A percentile compares a stretch with the other conserved stretches of the same genome.
Conservation (phyloP, 1,139 yeast species). For the Zygoascus meyerae region DNA sequence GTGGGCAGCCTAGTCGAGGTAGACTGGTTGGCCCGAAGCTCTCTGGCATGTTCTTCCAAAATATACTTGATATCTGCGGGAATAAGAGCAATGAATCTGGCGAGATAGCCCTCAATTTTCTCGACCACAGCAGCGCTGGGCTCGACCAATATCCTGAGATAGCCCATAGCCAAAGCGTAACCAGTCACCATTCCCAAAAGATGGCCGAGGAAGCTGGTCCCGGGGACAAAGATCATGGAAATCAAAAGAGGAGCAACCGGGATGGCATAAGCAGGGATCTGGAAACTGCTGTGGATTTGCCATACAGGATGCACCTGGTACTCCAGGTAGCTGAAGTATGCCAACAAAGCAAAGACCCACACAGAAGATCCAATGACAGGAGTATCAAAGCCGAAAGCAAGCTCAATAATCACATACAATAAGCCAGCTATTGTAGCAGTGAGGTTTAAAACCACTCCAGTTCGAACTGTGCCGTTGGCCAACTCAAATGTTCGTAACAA, state of each 20-base stretch:
- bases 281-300: conserved; percentile 20
- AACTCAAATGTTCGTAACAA: conserved; percentile 60
- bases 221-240: conserved; percentile 46
- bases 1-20: not conserved
- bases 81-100: conserved; percentile 45
- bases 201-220: conserved; percentile 73
- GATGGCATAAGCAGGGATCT: conserved; percentile 54
- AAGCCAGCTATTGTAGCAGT: conserved; percentile 68
- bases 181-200: conserved; percentile 50
- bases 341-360: conserved; percentile 63
- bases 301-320: conserved; percentile 6
- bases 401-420: conserved; percentile 55
- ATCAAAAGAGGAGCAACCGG: conserved; percentile 55
- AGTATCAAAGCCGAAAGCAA: conserved; percentile 47
- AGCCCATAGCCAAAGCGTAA: conserved; percentile 49
- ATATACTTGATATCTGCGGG: conserved; percentile 51
- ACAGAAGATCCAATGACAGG: conserved; percentile 66
- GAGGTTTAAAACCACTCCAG: conserved; percentile 74
- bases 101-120: conserved; percentile 57
- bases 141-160: conserved; percentile 46
- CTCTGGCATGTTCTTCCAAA: conserved; percentile 51
- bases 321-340: conserved; percentile 38
- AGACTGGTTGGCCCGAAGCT: conserved; percentile 19
- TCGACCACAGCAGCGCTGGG: conserved; percentile 65
- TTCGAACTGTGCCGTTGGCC: conserved; percentile 76